Evolutionary conservation across 495 filamentous ascomycete species (phyloP), one percentile per base, ranked within the genome.

Genomic region (Choiromyces venosus): DNA sequence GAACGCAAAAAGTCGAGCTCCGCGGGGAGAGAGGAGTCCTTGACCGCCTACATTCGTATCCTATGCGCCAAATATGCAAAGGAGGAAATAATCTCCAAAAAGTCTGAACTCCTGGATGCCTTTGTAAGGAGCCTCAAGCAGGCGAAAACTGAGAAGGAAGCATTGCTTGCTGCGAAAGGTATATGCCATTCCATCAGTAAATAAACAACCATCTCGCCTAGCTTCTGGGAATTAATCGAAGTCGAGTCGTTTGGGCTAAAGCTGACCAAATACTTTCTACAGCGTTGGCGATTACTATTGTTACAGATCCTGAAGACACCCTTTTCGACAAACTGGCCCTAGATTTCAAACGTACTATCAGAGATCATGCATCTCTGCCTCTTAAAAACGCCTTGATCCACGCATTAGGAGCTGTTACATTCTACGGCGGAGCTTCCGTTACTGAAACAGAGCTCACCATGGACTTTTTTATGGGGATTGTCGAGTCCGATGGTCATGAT

Each of bases 1-100:
- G 92, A 97, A 76, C 89, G 93, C 76, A 99, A 97, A 85, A 88
- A 91, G 70, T 92, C 89, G 81, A 93, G 89, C 71, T 87, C 87
- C n/a, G 88, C 92, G 76, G 90, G 91, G 19, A 88, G 94, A 39
- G 94, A 96, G 79, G 86, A 88, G 67, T 88, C 88, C 33, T 85
- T 96, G 68, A 84, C 85, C 21, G 86, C 85, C 40, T 97, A 93
- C 82, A 87, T 87, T 35, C 88, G 91, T 69, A 85, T 94, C 33
- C 83, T 94, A 44, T 92, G 89, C 74, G 87, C 88, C 68, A 91
- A 92, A 76, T 94, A 89, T 79, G 87, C 89, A 0, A 85, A 87
- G 39, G 88, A 91, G 29, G 88, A 91, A 70, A 87, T 96, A 19
- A 83, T 87, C 42, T 77, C 79, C 29, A 87, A 86, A 72, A 84